Conservation (phyloP, 257 asterid species). For the Voacanga thouarsii region DNA sequence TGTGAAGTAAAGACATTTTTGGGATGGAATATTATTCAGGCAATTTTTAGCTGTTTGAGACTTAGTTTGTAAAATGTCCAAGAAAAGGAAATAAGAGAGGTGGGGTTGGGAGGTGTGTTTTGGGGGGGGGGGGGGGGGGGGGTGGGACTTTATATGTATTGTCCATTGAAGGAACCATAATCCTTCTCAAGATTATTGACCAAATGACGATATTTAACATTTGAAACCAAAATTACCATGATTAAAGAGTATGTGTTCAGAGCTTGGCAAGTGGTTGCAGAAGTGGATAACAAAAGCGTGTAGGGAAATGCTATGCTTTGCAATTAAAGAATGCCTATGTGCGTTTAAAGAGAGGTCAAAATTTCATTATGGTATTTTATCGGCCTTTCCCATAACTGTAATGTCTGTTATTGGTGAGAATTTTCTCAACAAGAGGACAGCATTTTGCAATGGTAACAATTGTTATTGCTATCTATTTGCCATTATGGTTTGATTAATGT, state of each 20-base stretch:
- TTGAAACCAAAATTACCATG: neutral
- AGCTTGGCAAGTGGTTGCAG: neutral
- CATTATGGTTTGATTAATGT: neutral
- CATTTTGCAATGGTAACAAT: neutral
- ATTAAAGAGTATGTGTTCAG: neutral
- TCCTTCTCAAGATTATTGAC: neutral
- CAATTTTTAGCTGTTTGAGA: neutral
- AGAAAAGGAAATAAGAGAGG: neutral
- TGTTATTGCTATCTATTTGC: neutral
- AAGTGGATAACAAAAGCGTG: neutral
- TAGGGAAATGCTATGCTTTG: neutral
- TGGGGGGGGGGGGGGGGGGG: too few relatives aligned
- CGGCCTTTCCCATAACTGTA: neutral
- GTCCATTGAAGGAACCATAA: neutral
- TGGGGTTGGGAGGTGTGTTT: too few relatives aligned
- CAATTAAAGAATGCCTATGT: neutral
- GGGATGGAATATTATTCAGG: neutral
- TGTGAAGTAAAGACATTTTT: neutral
- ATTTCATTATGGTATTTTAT: neutral
- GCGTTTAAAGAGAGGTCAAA: neutral
- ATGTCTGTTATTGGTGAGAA: neutral
- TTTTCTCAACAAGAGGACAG: neutral
- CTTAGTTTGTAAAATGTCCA: neutral
- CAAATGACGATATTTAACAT: neutral
- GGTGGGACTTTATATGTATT: too few relatives aligned